phyloP scores from a whole-genome alignment of 345 rosid genomes.

The Citrus inodora region DNA sequence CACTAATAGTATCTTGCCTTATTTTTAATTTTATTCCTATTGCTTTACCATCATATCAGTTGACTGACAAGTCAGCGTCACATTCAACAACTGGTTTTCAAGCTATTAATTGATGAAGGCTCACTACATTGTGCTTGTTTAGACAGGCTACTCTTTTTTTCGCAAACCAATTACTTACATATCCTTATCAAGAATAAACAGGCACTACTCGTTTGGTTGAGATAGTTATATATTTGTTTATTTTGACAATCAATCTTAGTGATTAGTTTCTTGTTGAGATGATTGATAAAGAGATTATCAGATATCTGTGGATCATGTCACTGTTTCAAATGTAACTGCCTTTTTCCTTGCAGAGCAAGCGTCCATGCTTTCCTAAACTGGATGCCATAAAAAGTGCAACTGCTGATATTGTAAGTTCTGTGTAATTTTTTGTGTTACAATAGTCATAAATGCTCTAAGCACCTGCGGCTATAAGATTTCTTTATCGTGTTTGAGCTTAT shows the following conservation, averaged over 20 bases:
- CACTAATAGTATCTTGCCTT: not conserved
- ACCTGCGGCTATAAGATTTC: not conserved
- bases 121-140: not conserved
- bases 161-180: not conserved
- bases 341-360: constrained; percentile 58
- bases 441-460: not conserved
- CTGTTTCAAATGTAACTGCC: constrained; percentile 17
- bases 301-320: not conserved
- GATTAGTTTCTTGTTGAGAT: not conserved
- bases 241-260: not conserved
- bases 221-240: not conserved
- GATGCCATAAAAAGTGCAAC: constrained; percentile 90
- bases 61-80: not conserved
- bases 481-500: not conserved
- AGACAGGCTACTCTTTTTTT: not conserved
- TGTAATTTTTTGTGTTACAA: not conserved
- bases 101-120: not conserved
- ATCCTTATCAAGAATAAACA: not conserved
- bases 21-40: not conserved
- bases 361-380: constrained; percentile 77
- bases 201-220: not conserved
- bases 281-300: not conserved
- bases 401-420: constrained; percentile 77
- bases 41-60: not conserved
- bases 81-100: not conserved